A percentile compares a stretch with the other conserved stretches of the same genome.
These are phyloP conservation scores for Aspergillus fumigatus DNA, from an alignment of 2,329 filamentous ascomycete species.

Conservation along the genomic window DNA sequence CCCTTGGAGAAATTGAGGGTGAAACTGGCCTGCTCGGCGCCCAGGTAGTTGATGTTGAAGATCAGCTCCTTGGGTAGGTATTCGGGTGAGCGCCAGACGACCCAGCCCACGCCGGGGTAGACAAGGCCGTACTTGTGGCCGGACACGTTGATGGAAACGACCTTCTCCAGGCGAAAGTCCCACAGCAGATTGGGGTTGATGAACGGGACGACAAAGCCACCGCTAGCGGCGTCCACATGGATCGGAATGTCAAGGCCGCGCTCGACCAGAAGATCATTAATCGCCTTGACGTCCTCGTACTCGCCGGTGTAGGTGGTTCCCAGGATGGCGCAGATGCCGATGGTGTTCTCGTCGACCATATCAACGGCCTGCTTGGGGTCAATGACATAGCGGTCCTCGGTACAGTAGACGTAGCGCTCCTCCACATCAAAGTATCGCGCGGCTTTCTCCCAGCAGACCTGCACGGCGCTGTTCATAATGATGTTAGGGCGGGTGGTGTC, in stretches of 20 bases:
- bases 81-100: slow-evolving; percentile 79
- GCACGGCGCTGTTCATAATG: slow-evolving; percentile 91
- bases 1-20: slow-evolving; percentile 97
- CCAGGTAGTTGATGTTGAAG: slow-evolving; percentile 99
- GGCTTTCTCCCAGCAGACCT: slow-evolving; percentile 96
- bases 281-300: slow-evolving; percentile 87
- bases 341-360: slow-evolving; percentile 65
- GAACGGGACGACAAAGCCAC: slow-evolving; percentile 91
- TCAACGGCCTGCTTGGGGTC: slow-evolving; percentile 59
- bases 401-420: slow-evolving; percentile 71
- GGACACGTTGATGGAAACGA: slow-evolving; percentile 90
- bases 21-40: slow-evolving; percentile 90
- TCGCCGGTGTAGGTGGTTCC: slow-evolving; percentile 94
- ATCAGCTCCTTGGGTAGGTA: slow-evolving; percentile 86
- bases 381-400: slow-evolving; percentile 57
- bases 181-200: slow-evolving; percentile 77
- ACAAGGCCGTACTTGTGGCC: slow-evolving; percentile 82
- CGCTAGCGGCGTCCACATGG: slow-evolving; percentile 88
- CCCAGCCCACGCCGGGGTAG: slow-evolving; percentile 92
- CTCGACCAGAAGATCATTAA: slow-evolving; percentile 81
- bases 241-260: slow-evolving; percentile 75
- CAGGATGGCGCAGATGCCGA: slow-evolving; percentile 87
- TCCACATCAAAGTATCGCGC: slow-evolving; percentile 88
- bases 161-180: slow-evolving; percentile 87
- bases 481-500: slow-evolving; percentile 78